Base-by-base conservation (phyloP, 1,284 basidiomycete genomes). In the Leccinum insolens region DNA sequence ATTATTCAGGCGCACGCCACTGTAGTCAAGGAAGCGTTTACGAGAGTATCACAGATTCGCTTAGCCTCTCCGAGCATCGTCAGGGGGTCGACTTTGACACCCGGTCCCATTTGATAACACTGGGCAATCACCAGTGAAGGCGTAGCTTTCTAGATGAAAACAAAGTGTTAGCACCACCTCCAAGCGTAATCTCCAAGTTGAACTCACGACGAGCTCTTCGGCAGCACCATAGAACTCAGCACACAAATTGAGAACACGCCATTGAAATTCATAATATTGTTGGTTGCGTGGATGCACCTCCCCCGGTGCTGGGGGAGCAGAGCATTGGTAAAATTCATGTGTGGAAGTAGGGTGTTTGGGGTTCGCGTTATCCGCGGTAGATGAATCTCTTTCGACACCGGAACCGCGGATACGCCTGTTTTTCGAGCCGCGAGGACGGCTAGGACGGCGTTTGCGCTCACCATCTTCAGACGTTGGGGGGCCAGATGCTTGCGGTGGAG, bases 171-270 rank as follows among this genome's bases (percentile, higher is more conserved):
- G 65, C 64, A 64, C 28, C 60, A 59, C 65, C 63, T 64, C 58
- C 55, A 44, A 69, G 64, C 49, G 61, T 63, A 62, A 66, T 64
- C 68, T 62, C 62, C 65, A 66, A 66, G 70, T 58, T 41, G 41
- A 68, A 86, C 91, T 79, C 76, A 94, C 92, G 65, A 94, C 85
- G 61, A 94, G 84, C 77, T 94, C 92, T 76, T 93, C 92, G 17
- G 92, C 92, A 7, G 92, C 91, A 44, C 88, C 89, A 79, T 93
- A 94, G 76, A 94, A 94, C 75, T 93, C 92, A 2, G 89, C 88
- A 77, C 92, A 94, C 49, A 94, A 80, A 74, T 92, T 92, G 65
- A 94, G 78, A 55, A 93, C 88, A 63, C 91, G 86, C 91, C 92
- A 94, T 76, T 93, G 91, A 73, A 94, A 94, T 75, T 93, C 91